Evolutionary conservation across 1,139 yeast genomes (phyloP), one percentile per base, ranked within the genome.

Genomic region (Debaryomycetaceae sp.): DNA sequence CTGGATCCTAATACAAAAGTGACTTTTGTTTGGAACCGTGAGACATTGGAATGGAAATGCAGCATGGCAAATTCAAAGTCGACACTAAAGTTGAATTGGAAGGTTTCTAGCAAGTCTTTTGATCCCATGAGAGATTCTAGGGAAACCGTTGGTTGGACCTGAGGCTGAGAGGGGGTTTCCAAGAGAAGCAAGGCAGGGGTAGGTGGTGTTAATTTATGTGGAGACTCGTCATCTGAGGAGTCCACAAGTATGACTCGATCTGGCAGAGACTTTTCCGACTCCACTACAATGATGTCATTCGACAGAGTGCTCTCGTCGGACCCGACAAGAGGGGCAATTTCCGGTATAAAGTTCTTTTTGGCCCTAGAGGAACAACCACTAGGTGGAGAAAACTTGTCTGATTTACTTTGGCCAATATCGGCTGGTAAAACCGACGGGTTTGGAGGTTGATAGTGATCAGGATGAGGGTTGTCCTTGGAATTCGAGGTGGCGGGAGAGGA

Each of bases 81-180:
- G 4, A 70, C 57, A 30, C 51, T 43, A 45, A 68, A 68, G 37
- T 70, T 70, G 47, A 71, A 70, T 32, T 70, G 77, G 38, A 46
- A 68, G 0, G 74, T 58, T 31, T 56, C 55, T 3, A 29, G 27
- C 13, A 70, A 40, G 23, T 40, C 43, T 11, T 27, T 22, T 6
- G 37, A 28, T 7, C 41, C 41, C 2, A 28, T 41, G 41, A 25
- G 37, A 25, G 14, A 31, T n/a, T 32, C 25, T 3, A 58, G 33
- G 29, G 30, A 36, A 1, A 55, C 45, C 0, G 62, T 10, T 7
- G 6, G 20, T 6, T 6, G 20, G 10, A 10, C 10, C 8, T 10
- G 8, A 7, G 20, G 20, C 6, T 18, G 8, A 10, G 10, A 7
- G 8, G 20, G 10, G 6, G 20, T 10, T 6, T 18, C 10, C 20